A percentile compares a stretch with the other conserved stretches of the same genome.
phyloP scores from a whole-genome alignment of 768 basidiomycete genomes.

The Lactarius pseudohatsudake region DNA sequence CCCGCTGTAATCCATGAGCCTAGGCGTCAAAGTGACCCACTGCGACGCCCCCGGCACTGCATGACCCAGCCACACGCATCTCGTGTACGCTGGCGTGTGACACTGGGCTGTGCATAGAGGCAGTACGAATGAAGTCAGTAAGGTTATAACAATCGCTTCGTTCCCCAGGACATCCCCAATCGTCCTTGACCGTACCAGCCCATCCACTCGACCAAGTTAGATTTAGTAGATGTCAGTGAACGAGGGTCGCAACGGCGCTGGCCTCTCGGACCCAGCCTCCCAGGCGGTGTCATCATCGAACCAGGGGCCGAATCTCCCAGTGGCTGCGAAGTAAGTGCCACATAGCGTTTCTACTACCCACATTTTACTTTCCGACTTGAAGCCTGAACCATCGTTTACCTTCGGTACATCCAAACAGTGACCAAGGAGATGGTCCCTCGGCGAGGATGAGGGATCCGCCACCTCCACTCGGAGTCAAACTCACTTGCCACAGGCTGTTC shows the following conservation, averaged over 20 bases:
- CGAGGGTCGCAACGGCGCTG: background rate
- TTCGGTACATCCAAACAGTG: background rate
- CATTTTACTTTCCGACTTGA: too few species aligned
- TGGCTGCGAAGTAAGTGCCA: background rate
- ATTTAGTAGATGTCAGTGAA: background rate
- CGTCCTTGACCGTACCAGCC: background rate
- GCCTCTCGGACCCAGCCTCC: background rate
- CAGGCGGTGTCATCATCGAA: background rate
- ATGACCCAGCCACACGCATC: too few species aligned
- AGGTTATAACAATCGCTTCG: background rate
- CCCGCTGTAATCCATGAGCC: too few species aligned
- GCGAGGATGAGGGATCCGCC: background rate
- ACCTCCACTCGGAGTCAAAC: background rate
- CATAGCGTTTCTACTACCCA: background rate
- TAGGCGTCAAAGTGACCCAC: too few species aligned
- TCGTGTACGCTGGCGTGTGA: too few species aligned
- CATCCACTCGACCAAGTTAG: background rate
- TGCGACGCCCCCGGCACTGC: too few species aligned
- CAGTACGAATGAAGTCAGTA: background rate
- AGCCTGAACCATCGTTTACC: too few species aligned
- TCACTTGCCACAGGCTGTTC: background rate
- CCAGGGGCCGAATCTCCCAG: too few species aligned
- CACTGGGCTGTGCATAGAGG: background rate
- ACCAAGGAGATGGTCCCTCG: background rate
- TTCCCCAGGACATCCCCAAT: background rate